These are phyloP conservation scores for Penicillium verhagenii DNA, from an alignment of 495 filamentous ascomycete species.

Conservation along the genomic window DNA sequence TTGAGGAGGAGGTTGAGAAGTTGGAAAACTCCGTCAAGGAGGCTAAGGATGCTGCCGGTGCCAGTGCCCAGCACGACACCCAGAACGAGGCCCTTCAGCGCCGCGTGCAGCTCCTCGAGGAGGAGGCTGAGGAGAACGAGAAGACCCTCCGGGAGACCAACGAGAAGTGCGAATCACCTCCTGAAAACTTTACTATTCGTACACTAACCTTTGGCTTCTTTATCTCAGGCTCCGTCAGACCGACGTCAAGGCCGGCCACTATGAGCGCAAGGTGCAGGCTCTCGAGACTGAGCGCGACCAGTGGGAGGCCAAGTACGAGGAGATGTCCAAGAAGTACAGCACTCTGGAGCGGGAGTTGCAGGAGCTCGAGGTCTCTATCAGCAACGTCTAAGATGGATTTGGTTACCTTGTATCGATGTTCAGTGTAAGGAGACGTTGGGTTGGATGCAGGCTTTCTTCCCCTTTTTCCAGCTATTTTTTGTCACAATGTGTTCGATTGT, in stretches of 20 bases:
- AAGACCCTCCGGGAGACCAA: constrained; percentile 93
- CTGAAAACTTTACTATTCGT: not conserved
- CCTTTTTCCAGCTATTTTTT: constrained; percentile 25
- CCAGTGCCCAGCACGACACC: constrained; percentile 69
- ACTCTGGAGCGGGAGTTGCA: constrained; percentile 87
- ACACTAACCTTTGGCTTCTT: constrained; percentile 17
- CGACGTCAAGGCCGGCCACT: constrained; percentile 98
- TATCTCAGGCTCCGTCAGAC: constrained; percentile 84
- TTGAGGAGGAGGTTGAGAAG: constrained; percentile 91
- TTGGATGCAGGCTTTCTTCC: constrained; percentile 31
- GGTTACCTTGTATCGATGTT: constrained; percentile 20
- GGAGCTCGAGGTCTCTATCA: constrained; percentile 82
- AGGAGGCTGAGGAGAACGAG: constrained; percentile 94
- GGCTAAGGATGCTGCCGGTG: constrained; percentile 72
- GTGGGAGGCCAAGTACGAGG: constrained; percentile 97
- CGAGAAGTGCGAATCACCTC: constrained; percentile 76
- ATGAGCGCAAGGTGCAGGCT: constrained; percentile 98
- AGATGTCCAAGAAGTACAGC: constrained; percentile 84
- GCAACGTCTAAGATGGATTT: constrained; percentile 68
- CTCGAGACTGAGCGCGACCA: constrained; percentile 83
- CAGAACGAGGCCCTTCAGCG: constrained; percentile 88
- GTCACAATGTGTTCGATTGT: constrained; percentile 25
- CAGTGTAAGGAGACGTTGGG: constrained; percentile 32
- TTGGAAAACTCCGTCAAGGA: constrained; percentile 73
- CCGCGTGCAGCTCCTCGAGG: constrained; percentile 91